These are phyloP conservation scores for Neonectria faginata DNA, from an alignment of 2,329 filamentous ascomycete species.

Conservation along the genomic window DNA sequence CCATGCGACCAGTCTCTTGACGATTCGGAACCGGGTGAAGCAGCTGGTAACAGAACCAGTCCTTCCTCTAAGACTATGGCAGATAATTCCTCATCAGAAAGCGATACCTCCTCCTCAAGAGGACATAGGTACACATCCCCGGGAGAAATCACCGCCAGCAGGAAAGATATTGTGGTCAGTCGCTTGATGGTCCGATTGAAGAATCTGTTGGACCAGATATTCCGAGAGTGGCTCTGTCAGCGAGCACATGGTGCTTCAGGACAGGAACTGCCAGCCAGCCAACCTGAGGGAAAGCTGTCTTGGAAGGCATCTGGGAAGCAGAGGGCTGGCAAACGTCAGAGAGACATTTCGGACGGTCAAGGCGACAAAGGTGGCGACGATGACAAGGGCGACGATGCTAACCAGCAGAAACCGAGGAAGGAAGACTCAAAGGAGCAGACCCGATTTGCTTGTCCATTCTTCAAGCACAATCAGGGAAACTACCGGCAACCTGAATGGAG, in stretches of 20 bases:
- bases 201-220: background rate
- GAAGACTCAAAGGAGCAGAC: background rate
- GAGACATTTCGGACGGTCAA: background rate
- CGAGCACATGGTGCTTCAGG: background rate
- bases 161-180: background rate
- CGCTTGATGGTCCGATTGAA: background rate
- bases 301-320: background rate
- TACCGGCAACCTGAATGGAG: conserved; percentile 21
- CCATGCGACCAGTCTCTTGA: too few species aligned
- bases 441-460: conserved; percentile 35
- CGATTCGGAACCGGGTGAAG: background rate
- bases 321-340: background rate
- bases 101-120: background rate
- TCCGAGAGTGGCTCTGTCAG: background rate
- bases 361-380: background rate
- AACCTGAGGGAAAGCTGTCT: background rate
- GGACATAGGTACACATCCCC: background rate
- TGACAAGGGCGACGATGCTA: background rate
- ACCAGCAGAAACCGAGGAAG: conserved; percentile 7
- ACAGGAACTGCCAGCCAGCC: fast-evolving
- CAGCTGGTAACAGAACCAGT: background rate
- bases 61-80: background rate
- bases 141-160: background rate
- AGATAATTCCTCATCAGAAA: background rate
- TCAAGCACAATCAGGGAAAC: conserved; percentile 30